Conservation (phyloP, 2,329 filamentous ascomycete species). For the Tolypocladium capitatum region DNA sequence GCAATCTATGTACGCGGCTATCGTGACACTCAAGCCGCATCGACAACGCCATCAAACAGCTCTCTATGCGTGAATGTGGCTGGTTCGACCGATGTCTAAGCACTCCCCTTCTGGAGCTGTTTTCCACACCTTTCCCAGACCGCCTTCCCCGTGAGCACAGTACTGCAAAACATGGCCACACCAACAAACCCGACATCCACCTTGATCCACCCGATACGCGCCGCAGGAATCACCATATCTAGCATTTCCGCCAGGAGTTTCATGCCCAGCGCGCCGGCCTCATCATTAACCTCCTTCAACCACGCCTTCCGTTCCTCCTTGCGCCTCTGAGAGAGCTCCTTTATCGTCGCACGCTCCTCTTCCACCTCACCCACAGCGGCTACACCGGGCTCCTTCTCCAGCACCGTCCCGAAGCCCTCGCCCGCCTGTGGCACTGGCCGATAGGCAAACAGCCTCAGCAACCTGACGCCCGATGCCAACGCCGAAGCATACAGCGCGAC, state of each 20-base stretch:
- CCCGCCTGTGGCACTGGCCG: slow-evolving; percentile 20
- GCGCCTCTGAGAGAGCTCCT: slow-evolving; percentile 17
- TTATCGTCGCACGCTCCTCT: slow-evolving; percentile 13
- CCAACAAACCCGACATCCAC: slow-evolving; percentile 39
- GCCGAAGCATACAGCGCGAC: slow-evolving; percentile 43
- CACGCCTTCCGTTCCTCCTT: slow-evolving; percentile 18
- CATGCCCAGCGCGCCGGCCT: slow-evolving; percentile 25
- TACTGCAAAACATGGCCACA: slow-evolving; percentile 46
- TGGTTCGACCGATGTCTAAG: neutral
- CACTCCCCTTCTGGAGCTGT: slow-evolving; percentile 9
- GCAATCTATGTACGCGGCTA: neutral
- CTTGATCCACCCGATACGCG: slow-evolving; percentile 46
- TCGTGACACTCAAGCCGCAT: neutral
- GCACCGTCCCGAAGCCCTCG: slow-evolving; percentile 12
- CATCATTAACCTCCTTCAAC: slow-evolving; percentile 15
- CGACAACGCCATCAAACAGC: neutral
- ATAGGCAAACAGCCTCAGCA: slow-evolving; percentile 23
- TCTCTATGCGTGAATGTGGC: neutral
- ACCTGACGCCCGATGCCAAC: slow-evolving; percentile 25
- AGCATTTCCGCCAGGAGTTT: slow-evolving; percentile 42
- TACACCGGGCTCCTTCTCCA: slow-evolving; percentile 1
- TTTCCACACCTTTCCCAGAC: slow-evolving; percentile 42
- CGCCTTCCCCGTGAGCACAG: slow-evolving; percentile 44
- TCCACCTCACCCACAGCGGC: slow-evolving; percentile 1
- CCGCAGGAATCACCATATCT: slow-evolving; percentile 50